Evolutionary conservation across 148 eudicot species (phyloP).

Genomic region (Rhododendron henanense): DNA sequence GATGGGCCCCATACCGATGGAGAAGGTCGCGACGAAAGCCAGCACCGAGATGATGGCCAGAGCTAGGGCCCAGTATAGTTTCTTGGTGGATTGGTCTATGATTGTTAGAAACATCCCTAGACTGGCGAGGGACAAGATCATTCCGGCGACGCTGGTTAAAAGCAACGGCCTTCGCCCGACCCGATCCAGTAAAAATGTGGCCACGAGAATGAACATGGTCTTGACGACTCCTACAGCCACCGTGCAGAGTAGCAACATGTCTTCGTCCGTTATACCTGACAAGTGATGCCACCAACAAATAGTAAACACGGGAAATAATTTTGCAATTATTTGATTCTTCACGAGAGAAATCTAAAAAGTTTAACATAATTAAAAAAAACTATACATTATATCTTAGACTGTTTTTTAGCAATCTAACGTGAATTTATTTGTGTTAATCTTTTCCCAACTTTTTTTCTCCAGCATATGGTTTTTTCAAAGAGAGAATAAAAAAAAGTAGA

Average conservation of each 20-base stretch:
- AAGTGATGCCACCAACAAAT: background rate
- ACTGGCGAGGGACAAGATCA: conserved; percentile 20
- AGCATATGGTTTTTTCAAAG: no score
- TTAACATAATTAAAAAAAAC: no score
- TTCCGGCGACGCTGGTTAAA: conserved; percentile 18
- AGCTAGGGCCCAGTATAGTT: background rate
- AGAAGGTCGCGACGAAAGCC: background rate
- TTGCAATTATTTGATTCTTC: no score
- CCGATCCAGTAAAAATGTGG: conserved; percentile 32
- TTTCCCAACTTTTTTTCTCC: no score
- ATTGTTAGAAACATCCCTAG: background rate
- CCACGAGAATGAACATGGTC: conserved; percentile 32
- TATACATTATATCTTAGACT: no score
- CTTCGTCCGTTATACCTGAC: conserved; percentile 20
- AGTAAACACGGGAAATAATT: no score
- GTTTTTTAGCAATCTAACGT: no score
- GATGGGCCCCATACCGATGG: conserved; percentile 18
- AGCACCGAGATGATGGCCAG: background rate
- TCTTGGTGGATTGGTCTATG: background rate
- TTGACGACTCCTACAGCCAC: conserved; percentile 39
- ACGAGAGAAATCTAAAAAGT: no score
- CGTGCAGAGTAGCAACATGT: conserved; percentile 22
- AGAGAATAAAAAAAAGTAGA: no score
- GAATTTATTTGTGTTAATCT: no score
- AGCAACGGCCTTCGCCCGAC: conserved; percentile 33